phyloP scores from a whole-genome alignment of 2,329 filamentous ascomycete species.

The Fusarium siculi region DNA sequence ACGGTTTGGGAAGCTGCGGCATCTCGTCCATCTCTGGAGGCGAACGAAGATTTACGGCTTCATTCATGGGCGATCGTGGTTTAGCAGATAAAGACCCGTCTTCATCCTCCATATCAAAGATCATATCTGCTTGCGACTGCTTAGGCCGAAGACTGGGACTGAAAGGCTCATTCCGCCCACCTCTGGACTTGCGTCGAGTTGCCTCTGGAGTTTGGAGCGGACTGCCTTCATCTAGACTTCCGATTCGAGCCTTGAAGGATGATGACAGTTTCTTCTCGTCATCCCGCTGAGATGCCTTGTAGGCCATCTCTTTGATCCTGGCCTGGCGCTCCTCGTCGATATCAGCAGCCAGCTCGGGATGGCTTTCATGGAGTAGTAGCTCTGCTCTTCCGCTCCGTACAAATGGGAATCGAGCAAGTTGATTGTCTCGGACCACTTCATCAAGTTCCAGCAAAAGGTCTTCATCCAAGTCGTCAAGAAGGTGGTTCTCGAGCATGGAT shows the following conservation, averaged over 20 bases:
- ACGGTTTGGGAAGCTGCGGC: conserved; percentile 45
- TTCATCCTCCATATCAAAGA: conserved; percentile 95
- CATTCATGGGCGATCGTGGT: conserved; percentile 41
- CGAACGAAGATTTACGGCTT: conserved; percentile 29
- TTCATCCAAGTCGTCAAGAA: conserved; percentile 86
- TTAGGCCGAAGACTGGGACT: conserved; percentile 77
- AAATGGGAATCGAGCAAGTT: conserved; percentile 80
- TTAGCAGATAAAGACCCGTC: conserved; percentile 50
- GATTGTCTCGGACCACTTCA: conserved; percentile 81
- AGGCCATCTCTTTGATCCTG: conserved; percentile 80
- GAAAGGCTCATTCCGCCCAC: conserved; percentile 63
- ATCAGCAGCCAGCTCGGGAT: conserved; percentile 71
- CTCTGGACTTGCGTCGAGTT: conserved; percentile 58
- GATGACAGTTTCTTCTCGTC: conserved; percentile 71
- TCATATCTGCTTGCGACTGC: conserved; percentile 78
- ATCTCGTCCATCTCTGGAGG: conserved; percentile 45
- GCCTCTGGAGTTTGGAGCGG: conserved; percentile 56
- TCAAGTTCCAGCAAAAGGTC: conserved; percentile 86
- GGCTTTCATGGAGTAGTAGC: conserved; percentile 69
- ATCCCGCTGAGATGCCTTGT: conserved; percentile 70
- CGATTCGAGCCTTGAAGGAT: conserved; percentile 69
- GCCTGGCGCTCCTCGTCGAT: conserved; percentile 76
- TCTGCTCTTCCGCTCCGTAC: conserved; percentile 80
- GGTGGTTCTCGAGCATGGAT: conserved; percentile 88
- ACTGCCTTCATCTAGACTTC: conserved; percentile 72